These are phyloP conservation scores for Fraxinus velutina DNA, from an alignment of 305 asterid species.

Conservation along the genomic window DNA sequence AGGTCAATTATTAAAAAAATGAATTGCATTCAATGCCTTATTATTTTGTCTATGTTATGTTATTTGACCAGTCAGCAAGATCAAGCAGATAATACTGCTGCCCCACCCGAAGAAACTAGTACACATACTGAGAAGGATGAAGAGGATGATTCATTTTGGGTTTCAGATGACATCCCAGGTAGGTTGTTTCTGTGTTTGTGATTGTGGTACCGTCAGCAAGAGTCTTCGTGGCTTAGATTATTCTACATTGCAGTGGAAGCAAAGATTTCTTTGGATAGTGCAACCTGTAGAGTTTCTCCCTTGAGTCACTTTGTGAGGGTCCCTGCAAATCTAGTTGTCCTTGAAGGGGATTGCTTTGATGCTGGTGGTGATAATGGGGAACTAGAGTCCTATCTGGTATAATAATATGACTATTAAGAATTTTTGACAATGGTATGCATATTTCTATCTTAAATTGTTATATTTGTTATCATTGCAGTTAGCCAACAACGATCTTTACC, in stretches of 20 bases:
- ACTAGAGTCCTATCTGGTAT: slow-evolving; percentile 91
- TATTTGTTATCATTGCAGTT: slow-evolving; percentile 52
- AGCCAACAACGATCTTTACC: slow-evolving; percentile 73
- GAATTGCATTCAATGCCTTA: neutral
- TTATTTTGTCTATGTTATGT: slow-evolving; percentile 6
- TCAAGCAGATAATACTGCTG: slow-evolving; percentile 44
- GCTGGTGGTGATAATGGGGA: slow-evolving; percentile 74
- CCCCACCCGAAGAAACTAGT: slow-evolving; percentile 39
- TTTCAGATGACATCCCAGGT: slow-evolving; percentile 78
- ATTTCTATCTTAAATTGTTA: slow-evolving; percentile 19
- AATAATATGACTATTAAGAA: slow-evolving; percentile 13
- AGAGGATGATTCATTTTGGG: slow-evolving; percentile 70
- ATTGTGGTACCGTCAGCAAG: slow-evolving; percentile 4
- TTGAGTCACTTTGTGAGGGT: slow-evolving; percentile 57
- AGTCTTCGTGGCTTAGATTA: slow-evolving; percentile 17
- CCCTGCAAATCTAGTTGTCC: slow-evolving; percentile 90
- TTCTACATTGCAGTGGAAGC: slow-evolving; percentile 59
- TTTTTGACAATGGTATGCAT: slow-evolving; percentile 2
- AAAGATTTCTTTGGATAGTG: slow-evolving; percentile 57
- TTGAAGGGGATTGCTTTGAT: slow-evolving; percentile 97
- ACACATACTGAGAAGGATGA: slow-evolving; percentile 41
- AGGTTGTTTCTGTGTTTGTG: slow-evolving; percentile 25
- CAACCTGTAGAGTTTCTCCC: slow-evolving; percentile 38
- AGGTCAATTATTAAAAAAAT: neutral
- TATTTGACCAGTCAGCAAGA: slow-evolving; percentile 58